Evolutionary conservation across 2,329 filamentous ascomycete species (phyloP), one percentile per base, ranked within the genome.

Genomic region (Cercospora sp.): DNA sequence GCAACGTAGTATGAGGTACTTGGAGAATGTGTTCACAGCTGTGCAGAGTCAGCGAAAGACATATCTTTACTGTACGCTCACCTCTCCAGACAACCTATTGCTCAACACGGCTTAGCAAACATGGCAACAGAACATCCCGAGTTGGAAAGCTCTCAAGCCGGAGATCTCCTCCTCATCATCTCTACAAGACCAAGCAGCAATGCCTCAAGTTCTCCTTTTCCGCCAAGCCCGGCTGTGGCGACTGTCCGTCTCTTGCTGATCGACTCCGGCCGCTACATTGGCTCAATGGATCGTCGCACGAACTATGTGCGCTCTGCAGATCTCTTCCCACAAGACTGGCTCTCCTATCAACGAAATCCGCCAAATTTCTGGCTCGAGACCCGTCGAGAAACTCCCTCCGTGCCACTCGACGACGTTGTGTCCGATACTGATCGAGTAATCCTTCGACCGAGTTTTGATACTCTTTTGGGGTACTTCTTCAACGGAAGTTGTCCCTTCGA

Each of bases 41-140:
- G 26, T 26, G 36, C 23, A 45, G 6, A 18, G 6, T 20, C 1
- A 61, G 20, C 6, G 3, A 51, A 30, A 28, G 51, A 16, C 18
- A 28, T 18, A 28, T 62, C 23, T 62, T 20, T n/a, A n/a, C 10
- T 20, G 16, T 5, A 26, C 20, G 3, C 20, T 26, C 5, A 13
- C 20, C 20, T 2, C 5, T 53, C 3, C 10, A 23, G 20, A 53
- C 12, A 6, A 8, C 1, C 12, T 13, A 53, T 28, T 53, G 23
- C 48, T 53, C 23, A 28, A 28, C 48, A 53, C 48, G 12, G 3
- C 48, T 5, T 16, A 28, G 48, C 48, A 53, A 57, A 12, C 18
- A 64, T 64, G 61, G 42, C 61, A n/a, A 18, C 61, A 28, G 61
- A 64, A 26, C 48, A 58, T 26, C 18, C 61, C n/a, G 48, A 16